Evolutionary conservation across 2,329 filamentous ascomycete species (phyloP).

Genomic region (Zopfia rhizophila): DNA sequence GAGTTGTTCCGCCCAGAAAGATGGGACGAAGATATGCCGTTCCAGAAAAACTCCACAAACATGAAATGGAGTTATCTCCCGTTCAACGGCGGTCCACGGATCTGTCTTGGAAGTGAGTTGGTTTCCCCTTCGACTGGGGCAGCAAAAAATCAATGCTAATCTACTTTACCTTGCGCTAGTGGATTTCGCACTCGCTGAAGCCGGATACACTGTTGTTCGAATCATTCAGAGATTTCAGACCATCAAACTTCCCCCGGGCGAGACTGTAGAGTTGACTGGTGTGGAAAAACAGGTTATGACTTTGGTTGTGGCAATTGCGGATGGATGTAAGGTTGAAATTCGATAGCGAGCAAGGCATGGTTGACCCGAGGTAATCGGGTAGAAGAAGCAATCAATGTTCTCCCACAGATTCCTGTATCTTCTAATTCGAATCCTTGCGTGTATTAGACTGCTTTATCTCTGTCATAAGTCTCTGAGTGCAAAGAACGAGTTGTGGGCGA

Average conservation of each 20-base stretch:
- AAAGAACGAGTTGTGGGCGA: too few species aligned
- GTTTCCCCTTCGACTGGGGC: slow-evolving; percentile 1
- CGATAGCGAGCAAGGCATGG: too few species aligned
- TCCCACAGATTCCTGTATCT: too few species aligned
- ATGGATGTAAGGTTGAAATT: slow-evolving; percentile 33
- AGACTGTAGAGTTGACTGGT: slow-evolving; percentile 23
- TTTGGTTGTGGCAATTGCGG: slow-evolving; percentile 33
- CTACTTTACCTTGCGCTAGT: slow-evolving; percentile 13
- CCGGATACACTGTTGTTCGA: slow-evolving; percentile 27
- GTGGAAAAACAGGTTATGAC: slow-evolving; percentile 33
- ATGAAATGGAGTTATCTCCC: slow-evolving; percentile 34
- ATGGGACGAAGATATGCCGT: slow-evolving; percentile 35
- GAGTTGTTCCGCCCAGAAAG: slow-evolving; percentile 34
- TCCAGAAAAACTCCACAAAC: slow-evolving; percentile 24
- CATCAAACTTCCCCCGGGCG: slow-evolving; percentile 25
- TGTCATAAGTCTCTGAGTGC: too few species aligned
- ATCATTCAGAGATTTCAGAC: slow-evolving; percentile 32
- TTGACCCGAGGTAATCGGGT: too few species aligned
- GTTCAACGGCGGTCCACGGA: slow-evolving; percentile 32
- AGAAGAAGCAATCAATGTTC: too few species aligned
- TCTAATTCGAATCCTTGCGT: too few species aligned
- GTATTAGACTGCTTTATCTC: too few species aligned
- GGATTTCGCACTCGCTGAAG: slow-evolving; percentile 34
- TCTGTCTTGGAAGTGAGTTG: slow-evolving; percentile 30
- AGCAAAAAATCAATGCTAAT: slow-evolving; percentile 9